These are phyloP conservation scores for Blastobotrys chiropterorum DNA, from an alignment of 805 yeast species.

Conservation along the genomic window DNA sequence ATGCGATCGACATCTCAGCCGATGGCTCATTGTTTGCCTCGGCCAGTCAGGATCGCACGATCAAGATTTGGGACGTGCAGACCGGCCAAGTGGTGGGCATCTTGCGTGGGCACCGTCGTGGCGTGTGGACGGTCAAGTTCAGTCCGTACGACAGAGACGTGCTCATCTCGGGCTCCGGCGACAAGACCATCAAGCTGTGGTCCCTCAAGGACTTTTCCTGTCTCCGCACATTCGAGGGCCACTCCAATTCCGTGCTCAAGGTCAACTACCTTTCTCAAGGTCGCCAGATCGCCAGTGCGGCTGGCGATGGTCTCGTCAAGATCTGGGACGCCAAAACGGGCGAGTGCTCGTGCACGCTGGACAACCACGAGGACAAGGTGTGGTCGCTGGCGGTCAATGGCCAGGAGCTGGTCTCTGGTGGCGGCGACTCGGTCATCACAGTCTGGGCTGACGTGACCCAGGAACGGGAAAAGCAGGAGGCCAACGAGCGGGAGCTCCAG, in stretches of 20 bases:
- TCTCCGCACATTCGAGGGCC: constrained; percentile 84
- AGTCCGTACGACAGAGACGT: constrained; percentile 66
- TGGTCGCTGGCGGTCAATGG: constrained; percentile 87
- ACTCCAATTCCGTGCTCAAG: constrained; percentile 85
- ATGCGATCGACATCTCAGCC: constrained; percentile 83
- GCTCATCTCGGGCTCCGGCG: constrained; percentile 84
- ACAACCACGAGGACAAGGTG: constrained; percentile 86
- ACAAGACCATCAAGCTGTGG: constrained; percentile 87
- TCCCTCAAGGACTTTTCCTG: constrained; percentile 71
- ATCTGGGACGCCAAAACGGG: constrained; percentile 78
- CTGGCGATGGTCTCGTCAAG: constrained; percentile 93
- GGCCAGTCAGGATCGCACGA: constrained; percentile 89
- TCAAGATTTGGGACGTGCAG: constrained; percentile 80
- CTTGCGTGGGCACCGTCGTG: constrained; percentile 86
- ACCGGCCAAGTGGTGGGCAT: constrained; percentile 85
- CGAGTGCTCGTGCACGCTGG: constrained; percentile 78
- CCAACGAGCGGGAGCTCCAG: constrained; percentile 45
- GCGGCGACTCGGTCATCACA: constrained; percentile 89
- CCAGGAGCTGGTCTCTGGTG: constrained; percentile 70
- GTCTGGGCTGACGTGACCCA: constrained; percentile 87
- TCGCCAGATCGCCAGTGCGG: constrained; percentile 62
- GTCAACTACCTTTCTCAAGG: constrained; percentile 61
- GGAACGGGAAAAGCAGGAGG: constrained; percentile 47
- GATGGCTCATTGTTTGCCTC: constrained; percentile 85
- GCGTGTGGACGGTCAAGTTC: constrained; percentile 87